Base-by-base conservation (phyloP, 2,329 filamentous ascomycete genomes). In the Metarhizium album region DNA sequence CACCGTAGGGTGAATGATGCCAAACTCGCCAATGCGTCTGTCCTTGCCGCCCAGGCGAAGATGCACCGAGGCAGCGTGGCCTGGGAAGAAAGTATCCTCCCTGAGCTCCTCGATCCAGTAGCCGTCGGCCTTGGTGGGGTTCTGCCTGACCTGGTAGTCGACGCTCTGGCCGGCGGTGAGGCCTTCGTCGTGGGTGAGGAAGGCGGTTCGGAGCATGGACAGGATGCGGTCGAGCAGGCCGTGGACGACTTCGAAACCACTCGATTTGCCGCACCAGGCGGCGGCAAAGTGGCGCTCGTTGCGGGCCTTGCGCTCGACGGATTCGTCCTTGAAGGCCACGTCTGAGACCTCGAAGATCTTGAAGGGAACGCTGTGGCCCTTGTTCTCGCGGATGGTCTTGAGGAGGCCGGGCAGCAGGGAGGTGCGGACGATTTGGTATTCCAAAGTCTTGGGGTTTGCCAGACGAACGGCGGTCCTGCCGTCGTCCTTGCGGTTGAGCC, bases 281-380 rank as follows among this genome's bases (percentile, higher is more conserved):
- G 90, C 93, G n/a, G 88, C 89, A 67, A 95, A 97, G 72, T 95
- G 91, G 51, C 91, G 78, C 75, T 96, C 88, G 67, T 98, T 98
- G 58, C 89, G 82, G 59, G 83, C 86, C 73, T 90, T 89, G 57
- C 93, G 82, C 76, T 98, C 93, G 45, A 83, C 69, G 14, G 74
- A 75, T 55, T 84, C 70, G 61, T 95, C 91, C 72, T 97, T 95
- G 76, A 95, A 88, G 29, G 87, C 90, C 20, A 96, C 87, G 62
- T 97, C 91, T 54, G 86, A 84, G 52, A 87, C 86, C 71, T 96
- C 90, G 66, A 94, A 95, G 65, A 96, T 85, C 74, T 89, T 90
- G 70, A 96, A 89, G 3, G 90, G 90, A 16, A 96, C 79, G 45
- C 80, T 78, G 67, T 95, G 89, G 58, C 87, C 81, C 74, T 90